Base-by-base conservation (phyloP, 108 stramenopile species). In the Discostella stelligeroides region DNA sequence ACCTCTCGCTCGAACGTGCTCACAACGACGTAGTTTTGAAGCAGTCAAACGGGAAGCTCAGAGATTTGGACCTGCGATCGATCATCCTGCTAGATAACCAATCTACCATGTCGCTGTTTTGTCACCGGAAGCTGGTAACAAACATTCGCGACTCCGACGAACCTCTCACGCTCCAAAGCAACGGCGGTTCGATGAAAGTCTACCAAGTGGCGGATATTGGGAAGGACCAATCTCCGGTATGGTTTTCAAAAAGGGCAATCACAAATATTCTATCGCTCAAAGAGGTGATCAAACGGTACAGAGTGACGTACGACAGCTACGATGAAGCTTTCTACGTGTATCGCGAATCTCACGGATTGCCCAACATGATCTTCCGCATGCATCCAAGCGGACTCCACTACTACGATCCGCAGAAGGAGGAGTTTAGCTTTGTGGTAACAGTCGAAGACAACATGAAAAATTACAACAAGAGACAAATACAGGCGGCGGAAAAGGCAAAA, bases 51-150 rank as follows among this genome's bases (percentile, higher is more conserved):
- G 15, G 18, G 1, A 49, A 34, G 18, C 63, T 65, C 30, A 23
- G 21, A 13, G 63, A 65, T 29, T 25, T 65, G 7, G 39, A 60
- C 11, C 11, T 60, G 14, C 30, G 30, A 13, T n/a, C 15, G 10
- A 15, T 60, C 11, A 49, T 65, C 28, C 27, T 65, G 13, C 40
- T 65, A 29, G 63, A 65, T 30, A 65, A 65, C 34, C 46, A 65
- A 49, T 65, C 63, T 29, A 49, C 63, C 1, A 49, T 65, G 29
- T 49, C 46, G 14, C 23, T 65, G 1, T 65, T 65, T 8, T 65
- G 63, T 27, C 49, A 65, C 49, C 49, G 23, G 1, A 18, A 17
- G 14, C 17, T 50, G 14, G 49, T 58, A 1, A 18, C 28, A 18
- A 39, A 39, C 1, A 5, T 58, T 30, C 4, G 37, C 7, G 18